Evolutionary conservation across 2,329 filamentous ascomycete genomes (phyloP), one percentile per base, ranked within the genome.

Genomic region (Sporothrix curviconia): DNA sequence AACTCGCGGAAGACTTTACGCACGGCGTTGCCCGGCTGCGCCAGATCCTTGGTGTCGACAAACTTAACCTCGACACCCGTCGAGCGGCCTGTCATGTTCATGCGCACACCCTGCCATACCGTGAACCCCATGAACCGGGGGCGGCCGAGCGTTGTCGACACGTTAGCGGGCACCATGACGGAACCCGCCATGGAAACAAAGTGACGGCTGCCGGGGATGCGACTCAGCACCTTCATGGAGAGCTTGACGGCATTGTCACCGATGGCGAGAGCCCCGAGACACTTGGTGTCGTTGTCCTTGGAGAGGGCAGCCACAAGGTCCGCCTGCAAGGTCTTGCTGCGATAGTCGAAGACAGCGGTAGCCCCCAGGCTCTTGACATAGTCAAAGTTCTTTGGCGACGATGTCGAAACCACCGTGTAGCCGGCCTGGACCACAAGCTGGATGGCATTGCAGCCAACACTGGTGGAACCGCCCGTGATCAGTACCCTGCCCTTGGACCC

Each of bases 301-400:
- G n/a, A n/a, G n/a, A 57, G 32, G 8, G 57, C 55, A 4, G n/a
- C 17, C 15, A 57, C 42, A 14, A 66, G 61, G 17, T 66, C 64
- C 36, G 43, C 59, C 4, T 52, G 56, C 7, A 61, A 51, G 0
- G 60, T 59, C 0, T 70, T 61, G 0, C 63, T 66, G 40, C 64
- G 61, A 62, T 81, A 77, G 65, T 81, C 76, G 62, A 80, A 78
- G 5, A 67, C 69, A 4, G 66, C 64, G 5, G 68, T 70, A 1
- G 78, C 78, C 1, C 79, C 78, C 32, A 68, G 71, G 0, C 57
- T 57, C 36, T 69, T 66, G n/a, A 72, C 73, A 1, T 77, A 67
- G 2, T 70, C 70, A 52, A 70, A 71, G 60, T 77, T 79, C 34
- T 60, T 55, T 0, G 73, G 69, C 0, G 76, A 77, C 61, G 73